Evolutionary conservation across 768 basidiomycete genomes (phyloP), one percentile per base, ranked within the genome.

Genomic region (Trametes maxima): DNA sequence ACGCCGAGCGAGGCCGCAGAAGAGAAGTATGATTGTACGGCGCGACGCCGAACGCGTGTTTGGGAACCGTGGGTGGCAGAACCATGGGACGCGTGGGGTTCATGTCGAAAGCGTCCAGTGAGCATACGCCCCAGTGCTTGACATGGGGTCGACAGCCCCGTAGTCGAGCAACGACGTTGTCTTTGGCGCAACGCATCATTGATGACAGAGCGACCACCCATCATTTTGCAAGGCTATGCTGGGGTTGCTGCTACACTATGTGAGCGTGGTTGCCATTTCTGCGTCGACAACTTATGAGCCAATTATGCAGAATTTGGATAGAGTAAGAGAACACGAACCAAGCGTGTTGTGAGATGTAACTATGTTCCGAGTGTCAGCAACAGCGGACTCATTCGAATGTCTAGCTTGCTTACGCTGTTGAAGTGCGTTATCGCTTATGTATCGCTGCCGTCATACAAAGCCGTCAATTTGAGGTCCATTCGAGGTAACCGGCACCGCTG

Each of bases 101-200:
- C 40, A 50, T 5, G 7, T 13, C 14, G 5, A 33, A 28, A 40
- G n/a, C 28, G 21, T 37, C 25, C 16, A 37, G 3, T 22, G 2
- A 25, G 16, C 46, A 24, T 58, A 43, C 21, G 21, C 21, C 39
- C 7, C 21, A 3, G 28, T 1, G 5, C n/a, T 48, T 19, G n/a
- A 21, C 39, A 24, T 39, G 55, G 11, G 22, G 24, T 10, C 44
- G 37, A 51, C 60, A 51, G 54, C 39, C 35, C 25, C 33, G 54
- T 46, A 45, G 52, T 58, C 39, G 46, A 25, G 40, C 55, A 54
- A 28, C 46, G 57, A 33, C 62, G 50, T 8, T 33, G 28, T n/a
- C 51, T 44, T 58, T 37, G 35, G 21, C 57, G 53, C 57, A 63
- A 55, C 40, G 39, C 52, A 63, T 63, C 62, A 63, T 33, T 63